These are phyloP conservation scores for Nemania bipapillata DNA, from an alignment of 2,329 filamentous ascomycete species.

Conservation along the genomic window DNA sequence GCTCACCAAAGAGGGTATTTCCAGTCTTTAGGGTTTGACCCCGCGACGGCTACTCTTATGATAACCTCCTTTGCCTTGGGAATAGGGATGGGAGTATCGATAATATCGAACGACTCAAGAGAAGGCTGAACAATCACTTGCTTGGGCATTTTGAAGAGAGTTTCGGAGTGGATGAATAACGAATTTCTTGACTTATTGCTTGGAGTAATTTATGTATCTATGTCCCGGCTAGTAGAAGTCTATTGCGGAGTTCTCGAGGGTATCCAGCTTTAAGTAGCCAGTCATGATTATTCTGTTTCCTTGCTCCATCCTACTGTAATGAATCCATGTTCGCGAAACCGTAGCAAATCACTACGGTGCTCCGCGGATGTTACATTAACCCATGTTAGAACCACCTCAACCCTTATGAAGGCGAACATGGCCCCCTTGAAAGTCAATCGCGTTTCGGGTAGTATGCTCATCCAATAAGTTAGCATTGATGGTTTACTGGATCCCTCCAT, in stretches of 20 bases:
- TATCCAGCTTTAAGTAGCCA: background rate
- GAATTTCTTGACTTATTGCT: background rate
- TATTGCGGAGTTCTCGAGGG: background rate
- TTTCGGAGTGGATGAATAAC: background rate
- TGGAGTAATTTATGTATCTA: background rate
- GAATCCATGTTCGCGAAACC: background rate
- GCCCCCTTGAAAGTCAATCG: background rate
- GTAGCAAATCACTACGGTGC: background rate
- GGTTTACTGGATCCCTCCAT: background rate
- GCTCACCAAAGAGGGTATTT: conserved; percentile 37
- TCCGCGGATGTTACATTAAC: conserved; percentile 3
- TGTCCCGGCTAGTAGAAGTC: too few relatives aligned
- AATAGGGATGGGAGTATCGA: conserved; percentile 51
- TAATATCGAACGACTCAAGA: conserved; percentile 51
- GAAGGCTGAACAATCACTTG: conserved; percentile 52
- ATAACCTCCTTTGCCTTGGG: conserved; percentile 51
- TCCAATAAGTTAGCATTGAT: background rate
- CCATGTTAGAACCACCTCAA: background rate
- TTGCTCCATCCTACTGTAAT: background rate
- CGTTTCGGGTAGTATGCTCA: too few relatives aligned
- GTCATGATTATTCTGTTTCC: background rate
- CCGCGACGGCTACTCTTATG: conserved; percentile 54
- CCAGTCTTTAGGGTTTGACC: conserved; percentile 59
- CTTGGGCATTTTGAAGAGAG: conserved; percentile 43
- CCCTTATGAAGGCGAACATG: background rate